Conservation (phyloP, 331 rosid genomes). For the Phaseolus coccineus region DNA sequence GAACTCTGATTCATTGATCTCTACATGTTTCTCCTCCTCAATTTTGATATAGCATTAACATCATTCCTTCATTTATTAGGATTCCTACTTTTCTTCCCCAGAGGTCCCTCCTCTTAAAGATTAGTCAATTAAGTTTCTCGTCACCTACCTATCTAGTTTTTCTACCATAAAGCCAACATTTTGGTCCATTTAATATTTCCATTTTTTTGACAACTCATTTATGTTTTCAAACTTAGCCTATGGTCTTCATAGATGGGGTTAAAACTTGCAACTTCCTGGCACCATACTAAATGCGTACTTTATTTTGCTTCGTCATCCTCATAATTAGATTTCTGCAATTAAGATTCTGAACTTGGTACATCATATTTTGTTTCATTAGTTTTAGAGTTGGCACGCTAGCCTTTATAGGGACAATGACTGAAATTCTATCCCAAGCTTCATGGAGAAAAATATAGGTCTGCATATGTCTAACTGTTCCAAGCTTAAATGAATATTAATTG, state of each 20-base stretch:
- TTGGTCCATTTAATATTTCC: conserved; percentile 27
- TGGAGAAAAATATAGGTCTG: conserved; percentile 2
- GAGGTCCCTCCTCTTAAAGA: conserved; percentile 46
- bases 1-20: conserved; percentile 41
- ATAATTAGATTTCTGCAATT: neutral
- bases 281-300: neutral
- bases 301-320: neutral
- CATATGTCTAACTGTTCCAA: conserved; percentile 4
- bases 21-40: conserved; percentile 38
- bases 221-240: neutral
- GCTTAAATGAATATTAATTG: neutral
- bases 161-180: conserved; percentile 38
- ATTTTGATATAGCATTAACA: conserved; percentile 34
- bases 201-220: neutral
- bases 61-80: conserved; percentile 51
- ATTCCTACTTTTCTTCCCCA: conserved; percentile 30
- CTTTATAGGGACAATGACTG: neutral
- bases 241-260: neutral
- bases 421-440: neutral
- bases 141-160: conserved; percentile 32
- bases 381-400: neutral
- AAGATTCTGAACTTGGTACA: neutral
- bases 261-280: neutral
- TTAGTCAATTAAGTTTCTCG: conserved; percentile 34
- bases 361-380: neutral